Base-by-base conservation (phyloP, 2,329 filamentous ascomycete species). In the Fusarium sp. region DNA sequence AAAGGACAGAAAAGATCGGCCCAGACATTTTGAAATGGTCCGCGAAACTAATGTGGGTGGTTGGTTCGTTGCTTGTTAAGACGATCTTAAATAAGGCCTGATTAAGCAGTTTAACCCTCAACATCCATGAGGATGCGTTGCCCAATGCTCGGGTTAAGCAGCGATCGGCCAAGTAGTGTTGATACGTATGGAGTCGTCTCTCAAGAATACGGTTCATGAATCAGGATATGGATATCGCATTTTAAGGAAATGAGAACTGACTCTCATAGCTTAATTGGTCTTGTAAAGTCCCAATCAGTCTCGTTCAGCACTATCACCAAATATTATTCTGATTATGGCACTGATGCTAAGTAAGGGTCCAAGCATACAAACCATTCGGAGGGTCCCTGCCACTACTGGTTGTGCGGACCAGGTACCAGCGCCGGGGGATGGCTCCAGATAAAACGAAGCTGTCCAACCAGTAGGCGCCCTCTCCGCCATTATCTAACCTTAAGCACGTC, bases 401-500 rank as follows among this genome's bases (percentile, higher is more conserved):
- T 52, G 71, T 62, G 41, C 67, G 69, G 73, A 65, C 73, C 60
- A 76, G 69, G 69, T 53, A 73, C 60, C 59, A 71, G 54, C 54
- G 38, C 68, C 57, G 45, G 70, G 48, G 67, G 53, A 46, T 20
- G 44, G 52, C 13, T 52, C 66, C 60, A 54, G 18, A 55, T 32
- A 42, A 52, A 71, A 38, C 17, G 46, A 15, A 49, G 33, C 41
- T 33, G 45, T 42, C 67, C 54, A 65, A 45, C 69, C 71, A 75
- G 56, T 75, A 72, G 63, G 69, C 67, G 63, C 30, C 41, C 40
- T 54, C 60, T 65, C 67, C 65, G 63, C 44, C 37, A 23, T 35
- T 27, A 20, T 20, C 57, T 63, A 68, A 65, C 56, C 62, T 30
- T 45, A 55, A 55, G 53, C 32, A 23, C 26, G 26, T n/a, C 52